phyloP scores from a whole-genome alignment of 2,329 filamentous ascomycete species.

The Fusarium sambucinum region DNA sequence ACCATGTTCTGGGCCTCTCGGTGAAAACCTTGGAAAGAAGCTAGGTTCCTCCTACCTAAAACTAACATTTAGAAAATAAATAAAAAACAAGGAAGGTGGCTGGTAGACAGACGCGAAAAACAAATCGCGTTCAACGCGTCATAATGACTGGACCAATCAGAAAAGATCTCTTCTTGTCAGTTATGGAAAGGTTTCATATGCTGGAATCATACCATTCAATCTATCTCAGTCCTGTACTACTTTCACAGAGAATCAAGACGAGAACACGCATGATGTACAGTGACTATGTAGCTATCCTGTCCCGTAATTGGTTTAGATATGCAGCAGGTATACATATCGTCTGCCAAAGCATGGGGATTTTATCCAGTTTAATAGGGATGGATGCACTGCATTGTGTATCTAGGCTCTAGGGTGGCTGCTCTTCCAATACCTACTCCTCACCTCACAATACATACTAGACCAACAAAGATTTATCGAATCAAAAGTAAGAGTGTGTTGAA shows the following conservation, averaged over 20 bases:
- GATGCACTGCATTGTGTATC: slow-evolving; percentile 12
- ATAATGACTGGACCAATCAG: slow-evolving; percentile 18
- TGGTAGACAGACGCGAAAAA: slow-evolving; percentile 25
- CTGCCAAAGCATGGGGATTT: slow-evolving; percentile 10
- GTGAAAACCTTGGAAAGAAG: slow-evolving; percentile 4
- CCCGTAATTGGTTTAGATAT: slow-evolving; percentile 1
- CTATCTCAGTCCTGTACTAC: neutral
- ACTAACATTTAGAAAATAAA: neutral
- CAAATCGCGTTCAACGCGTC: slow-evolving; percentile 32
- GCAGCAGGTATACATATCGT: slow-evolving; percentile 14
- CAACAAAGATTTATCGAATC: slow-evolving; percentile 21
- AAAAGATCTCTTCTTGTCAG: neutral
- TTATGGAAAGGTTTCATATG: slow-evolving; percentile 1
- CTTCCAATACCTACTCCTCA: slow-evolving; percentile 12
- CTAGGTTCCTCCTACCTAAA: neutral
- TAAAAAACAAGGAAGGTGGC: slow-evolving; percentile 19
- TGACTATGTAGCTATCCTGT: neutral
- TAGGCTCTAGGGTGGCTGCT: slow-evolving; percentile 38
- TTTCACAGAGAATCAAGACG: neutral
- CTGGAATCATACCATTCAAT: slow-evolving; percentile 21
- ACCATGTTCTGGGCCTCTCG: neutral
- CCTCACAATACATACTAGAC: slow-evolving; percentile 12
- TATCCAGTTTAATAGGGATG: slow-evolving; percentile 19
- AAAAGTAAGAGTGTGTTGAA: slow-evolving; percentile 4
- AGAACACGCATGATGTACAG: neutral